These are phyloP conservation scores for Phlebiopsis flavidoalba DNA, from an alignment of 768 basidiomycete genomes.

Conservation along the genomic window DNA sequence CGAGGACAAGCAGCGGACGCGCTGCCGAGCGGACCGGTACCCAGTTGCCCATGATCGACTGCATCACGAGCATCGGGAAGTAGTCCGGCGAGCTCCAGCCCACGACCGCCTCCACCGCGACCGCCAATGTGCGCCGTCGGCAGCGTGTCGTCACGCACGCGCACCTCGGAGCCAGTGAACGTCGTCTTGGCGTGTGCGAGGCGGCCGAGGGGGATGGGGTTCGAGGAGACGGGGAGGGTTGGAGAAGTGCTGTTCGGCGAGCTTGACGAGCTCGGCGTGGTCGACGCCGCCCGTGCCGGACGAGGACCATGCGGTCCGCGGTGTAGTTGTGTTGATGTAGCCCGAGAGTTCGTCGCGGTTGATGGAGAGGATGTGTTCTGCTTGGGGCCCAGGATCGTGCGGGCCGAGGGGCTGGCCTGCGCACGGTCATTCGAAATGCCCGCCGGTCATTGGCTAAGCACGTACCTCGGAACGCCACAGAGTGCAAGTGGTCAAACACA, in stretches of 20 bases:
- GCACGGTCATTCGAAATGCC: slow-evolving; percentile 6
- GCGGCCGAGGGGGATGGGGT: slow-evolving; percentile 85
- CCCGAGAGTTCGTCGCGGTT: slow-evolving; percentile 79
- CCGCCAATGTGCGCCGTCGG: slow-evolving; percentile 89
- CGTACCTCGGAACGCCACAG: slow-evolving; percentile 94
- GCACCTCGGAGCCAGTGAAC: slow-evolving; percentile 94
- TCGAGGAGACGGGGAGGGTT: slow-evolving; percentile 79
- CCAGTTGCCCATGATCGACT: slow-evolving; percentile 98
- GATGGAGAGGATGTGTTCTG: slow-evolving; percentile 90
- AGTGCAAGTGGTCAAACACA: slow-evolving; percentile 96
- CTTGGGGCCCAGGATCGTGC: slow-evolving; percentile 94
- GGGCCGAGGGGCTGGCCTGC: slow-evolving; percentile 91
- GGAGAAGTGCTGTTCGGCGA: slow-evolving; percentile 92
- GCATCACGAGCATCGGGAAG: slow-evolving; percentile 99
- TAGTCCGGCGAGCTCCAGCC: slow-evolving; percentile 98
- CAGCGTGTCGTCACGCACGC: slow-evolving; percentile 88
- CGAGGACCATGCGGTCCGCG: slow-evolving; percentile 97
- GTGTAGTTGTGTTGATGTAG: slow-evolving; percentile 98
- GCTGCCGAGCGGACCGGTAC: slow-evolving; percentile 91
- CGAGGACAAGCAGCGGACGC: slow-evolving; percentile 85
- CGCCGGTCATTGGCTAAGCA: slow-evolving; percentile 10
- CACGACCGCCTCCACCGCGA: slow-evolving; percentile 97
- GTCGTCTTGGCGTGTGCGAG: slow-evolving; percentile 68
- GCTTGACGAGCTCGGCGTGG: slow-evolving; percentile 87
- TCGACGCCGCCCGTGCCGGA: slow-evolving; percentile 95